These are phyloP conservation scores for Stagonosporopsis rhizophila DNA, from an alignment of 2,329 filamentous ascomycete genomes.

Conservation along the genomic window DNA sequence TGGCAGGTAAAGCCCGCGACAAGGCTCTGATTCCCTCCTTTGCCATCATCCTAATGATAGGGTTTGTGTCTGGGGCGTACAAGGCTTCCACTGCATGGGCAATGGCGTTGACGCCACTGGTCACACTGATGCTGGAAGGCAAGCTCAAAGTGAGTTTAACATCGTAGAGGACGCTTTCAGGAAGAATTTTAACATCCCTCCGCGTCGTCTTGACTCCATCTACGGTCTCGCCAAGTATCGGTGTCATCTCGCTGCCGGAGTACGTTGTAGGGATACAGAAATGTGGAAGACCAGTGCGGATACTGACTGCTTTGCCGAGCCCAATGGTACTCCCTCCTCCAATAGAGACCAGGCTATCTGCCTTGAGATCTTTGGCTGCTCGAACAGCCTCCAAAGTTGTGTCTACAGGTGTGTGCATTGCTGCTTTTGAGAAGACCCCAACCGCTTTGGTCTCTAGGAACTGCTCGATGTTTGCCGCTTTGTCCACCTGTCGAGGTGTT, in stretches of 20 bases:
- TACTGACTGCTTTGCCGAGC: conserved; percentile 52
- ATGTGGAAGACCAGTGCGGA: conserved; percentile 44
- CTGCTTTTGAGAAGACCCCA: neutral
- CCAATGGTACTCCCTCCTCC: conserved; percentile 69
- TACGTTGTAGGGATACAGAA: conserved; percentile 48
- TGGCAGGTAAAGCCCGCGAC: neutral
- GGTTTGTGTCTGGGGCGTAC: conserved; percentile 68
- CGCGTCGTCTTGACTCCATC: conserved; percentile 66
- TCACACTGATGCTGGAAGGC: conserved; percentile 60
- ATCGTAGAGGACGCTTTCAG: conserved; percentile 69
- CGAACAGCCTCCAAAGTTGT: neutral
- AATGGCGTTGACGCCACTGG: conserved; percentile 70
- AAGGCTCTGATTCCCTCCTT: conserved; percentile 7
- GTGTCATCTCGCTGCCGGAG: conserved; percentile 64
- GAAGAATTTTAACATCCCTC: conserved; percentile 65
- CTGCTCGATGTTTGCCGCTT: neutral
- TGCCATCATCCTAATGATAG: conserved; percentile 54
- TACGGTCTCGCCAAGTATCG: conserved; percentile 68
- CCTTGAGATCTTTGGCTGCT: conserved; percentile 50
- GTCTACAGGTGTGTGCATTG: neutral
- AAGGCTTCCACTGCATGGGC: conserved; percentile 69
- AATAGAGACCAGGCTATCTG: conserved; percentile 66
- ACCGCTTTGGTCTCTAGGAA: neutral
- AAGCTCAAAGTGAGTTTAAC: conserved; percentile 68
- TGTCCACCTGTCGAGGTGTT: neutral